Percentiles rank a stretch among this genome's conserved stretches.
These are phyloP conservation scores for Quercus phellos DNA, from an alignment of 331 rosid species.

Conservation along the genomic window DNA sequence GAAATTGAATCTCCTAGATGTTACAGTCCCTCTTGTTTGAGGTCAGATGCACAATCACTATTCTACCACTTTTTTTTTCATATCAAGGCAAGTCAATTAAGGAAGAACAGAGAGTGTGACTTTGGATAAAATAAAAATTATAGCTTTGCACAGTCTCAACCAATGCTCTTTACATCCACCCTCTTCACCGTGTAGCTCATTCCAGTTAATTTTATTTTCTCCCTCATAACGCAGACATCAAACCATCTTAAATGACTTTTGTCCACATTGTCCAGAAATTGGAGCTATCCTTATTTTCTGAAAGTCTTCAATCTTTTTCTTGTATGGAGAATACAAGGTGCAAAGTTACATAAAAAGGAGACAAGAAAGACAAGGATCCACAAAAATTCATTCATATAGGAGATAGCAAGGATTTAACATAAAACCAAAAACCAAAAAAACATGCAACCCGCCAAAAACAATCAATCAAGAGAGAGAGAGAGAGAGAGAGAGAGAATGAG, in stretches of 20 bases:
- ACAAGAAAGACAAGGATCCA: background rate
- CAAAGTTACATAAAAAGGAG: background rate
- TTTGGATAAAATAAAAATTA: no score
- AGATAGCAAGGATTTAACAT: background rate
- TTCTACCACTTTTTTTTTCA: background rate
- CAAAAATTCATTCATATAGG: background rate
- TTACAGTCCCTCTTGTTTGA: background rate
- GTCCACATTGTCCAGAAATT: no score
- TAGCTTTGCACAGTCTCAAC: no score
- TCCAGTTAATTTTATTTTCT: background rate
- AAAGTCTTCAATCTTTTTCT: background rate
- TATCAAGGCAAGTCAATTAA: background rate
- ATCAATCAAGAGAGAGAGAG: background rate
- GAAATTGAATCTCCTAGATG: background rate
- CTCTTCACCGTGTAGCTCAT: background rate
- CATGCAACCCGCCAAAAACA: background rate
- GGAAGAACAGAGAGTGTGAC: no score
- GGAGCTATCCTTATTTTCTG: background rate
- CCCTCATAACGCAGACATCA: background rate
- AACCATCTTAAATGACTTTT: background rate
- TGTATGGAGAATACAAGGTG: background rate
- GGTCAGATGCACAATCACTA: background rate
- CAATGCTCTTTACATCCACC: background rate
- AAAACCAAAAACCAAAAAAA: background rate
- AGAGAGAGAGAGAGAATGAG: background rate